Evolutionary conservation across 2,329 filamentous ascomycete genomes (phyloP).

Genomic region (Nigrograna mackinnonii): DNA sequence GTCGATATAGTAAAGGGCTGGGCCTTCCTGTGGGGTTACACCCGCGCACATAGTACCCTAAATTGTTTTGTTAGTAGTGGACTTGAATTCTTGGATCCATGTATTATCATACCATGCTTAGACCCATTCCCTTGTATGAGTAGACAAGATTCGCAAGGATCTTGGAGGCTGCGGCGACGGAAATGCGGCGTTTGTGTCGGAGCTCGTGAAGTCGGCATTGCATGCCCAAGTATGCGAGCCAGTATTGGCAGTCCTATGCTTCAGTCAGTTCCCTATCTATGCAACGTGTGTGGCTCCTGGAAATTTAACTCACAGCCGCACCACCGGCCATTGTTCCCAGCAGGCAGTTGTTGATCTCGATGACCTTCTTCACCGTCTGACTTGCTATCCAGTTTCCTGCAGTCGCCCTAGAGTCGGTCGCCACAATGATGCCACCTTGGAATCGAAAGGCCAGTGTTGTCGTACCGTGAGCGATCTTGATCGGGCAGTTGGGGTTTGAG

Average conservation of each 20-base stretch:
- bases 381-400: slow-evolving; percentile 99
- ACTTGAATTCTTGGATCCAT: no score
- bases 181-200: slow-evolving; percentile 98
- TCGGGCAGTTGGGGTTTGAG: slow-evolving; percentile 93
- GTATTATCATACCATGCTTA: slow-evolving; percentile 72
- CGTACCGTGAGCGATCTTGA: slow-evolving; percentile 99
- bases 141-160: slow-evolving; percentile 98
- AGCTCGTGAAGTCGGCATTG: slow-evolving; percentile 99
- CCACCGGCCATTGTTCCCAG: slow-evolving; percentile 98
- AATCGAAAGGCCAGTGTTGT: slow-evolving; percentile 98
- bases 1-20: slow-evolving; percentile 98
- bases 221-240: slow-evolving; percentile 98
- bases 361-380: slow-evolving; percentile 99
- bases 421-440: slow-evolving; percentile 97
- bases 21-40: slow-evolving; percentile 92
- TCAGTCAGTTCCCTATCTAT: slow-evolving; percentile 15
- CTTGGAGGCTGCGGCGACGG: slow-evolving; percentile 94
- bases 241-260: slow-evolving; percentile 94
- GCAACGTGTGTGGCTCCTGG: not conserved
- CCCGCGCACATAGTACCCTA: slow-evolving; percentile 96
- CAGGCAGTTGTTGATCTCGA: slow-evolving; percentile 94
- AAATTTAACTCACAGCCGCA: slow-evolving; percentile 68
- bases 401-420: slow-evolving; percentile 95
- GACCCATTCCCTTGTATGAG: slow-evolving; percentile 97
- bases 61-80: slow-evolving; percentile 11